Evolutionary conservation across 2,329 filamentous ascomycete species (phyloP).

Genomic region (Aspergillus ochraceoroseus): DNA sequence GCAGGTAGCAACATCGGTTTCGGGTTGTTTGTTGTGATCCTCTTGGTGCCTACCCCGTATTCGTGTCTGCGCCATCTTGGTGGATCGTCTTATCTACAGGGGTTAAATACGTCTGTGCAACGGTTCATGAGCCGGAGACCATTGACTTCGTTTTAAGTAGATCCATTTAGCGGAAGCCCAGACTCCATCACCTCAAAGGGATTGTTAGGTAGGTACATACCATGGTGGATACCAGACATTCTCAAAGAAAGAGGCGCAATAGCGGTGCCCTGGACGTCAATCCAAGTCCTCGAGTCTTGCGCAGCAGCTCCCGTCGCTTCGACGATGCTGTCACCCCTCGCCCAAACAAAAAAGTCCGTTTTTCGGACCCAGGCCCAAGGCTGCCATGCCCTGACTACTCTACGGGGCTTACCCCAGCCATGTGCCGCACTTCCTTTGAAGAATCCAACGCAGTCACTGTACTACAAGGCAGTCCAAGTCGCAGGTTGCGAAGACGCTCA

Average conservation of each 20-base stretch:
- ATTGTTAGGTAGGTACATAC: conserved; percentile 1
- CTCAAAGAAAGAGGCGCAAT: conserved; percentile 27
- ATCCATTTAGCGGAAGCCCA: not conserved
- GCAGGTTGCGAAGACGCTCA: conserved; percentile 31
- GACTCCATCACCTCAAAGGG: too few relatives aligned
- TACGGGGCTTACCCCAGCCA: conserved; percentile 45
- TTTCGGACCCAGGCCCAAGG: conserved; percentile 42
- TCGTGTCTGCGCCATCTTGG: not conserved
- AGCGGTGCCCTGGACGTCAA: conserved; percentile 17
- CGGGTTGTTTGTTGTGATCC: conserved; percentile 5
- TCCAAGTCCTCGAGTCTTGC: conserved; percentile 8
- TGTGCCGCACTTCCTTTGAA: conserved; percentile 39
- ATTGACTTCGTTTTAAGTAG: not conserved
- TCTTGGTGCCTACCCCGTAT: too few relatives aligned
- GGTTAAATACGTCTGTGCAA: not conserved
- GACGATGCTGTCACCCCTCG: conserved; percentile 26
- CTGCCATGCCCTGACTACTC: conserved; percentile 23
- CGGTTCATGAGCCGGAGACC: not conserved
- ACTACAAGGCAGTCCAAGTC: conserved; percentile 28
- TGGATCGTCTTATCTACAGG: not conserved
- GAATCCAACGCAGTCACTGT: conserved; percentile 23
- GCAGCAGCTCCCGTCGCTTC: conserved; percentile 4
- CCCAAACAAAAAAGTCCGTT: conserved; percentile 43
- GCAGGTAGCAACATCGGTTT: conserved; percentile 6
- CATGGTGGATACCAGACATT: conserved; percentile 27